Percentiles rank a stretch among this genome's conserved stretches.
phyloP scores from a whole-genome alignment of 2,329 filamentous ascomycete species.

The Paramyrothecium roridum region DNA sequence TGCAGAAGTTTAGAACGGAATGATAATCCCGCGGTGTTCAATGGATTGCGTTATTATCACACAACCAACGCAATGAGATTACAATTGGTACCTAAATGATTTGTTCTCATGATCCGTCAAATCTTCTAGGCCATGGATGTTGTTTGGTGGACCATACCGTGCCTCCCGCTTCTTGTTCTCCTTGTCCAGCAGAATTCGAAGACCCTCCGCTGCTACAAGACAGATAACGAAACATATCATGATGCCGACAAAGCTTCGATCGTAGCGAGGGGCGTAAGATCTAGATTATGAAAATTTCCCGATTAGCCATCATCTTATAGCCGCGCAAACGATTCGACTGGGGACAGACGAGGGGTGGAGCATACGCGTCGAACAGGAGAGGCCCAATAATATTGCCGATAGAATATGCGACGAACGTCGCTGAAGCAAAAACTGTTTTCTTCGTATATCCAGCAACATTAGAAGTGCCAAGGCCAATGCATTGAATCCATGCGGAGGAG shows the following conservation, averaged over 20 bases:
- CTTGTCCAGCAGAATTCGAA: slow-evolving; percentile 20
- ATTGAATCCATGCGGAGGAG: slow-evolving; percentile 23
- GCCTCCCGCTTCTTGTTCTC: slow-evolving; percentile 25
- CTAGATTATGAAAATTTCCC: not conserved
- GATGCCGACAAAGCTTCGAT: slow-evolving; percentile 25
- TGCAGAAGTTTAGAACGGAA: too few relatives aligned
- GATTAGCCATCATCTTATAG: not conserved
- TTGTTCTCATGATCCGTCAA: slow-evolving; percentile 24
- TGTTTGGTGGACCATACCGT: slow-evolving; percentile 23
- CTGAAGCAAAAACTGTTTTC: slow-evolving; percentile 23
- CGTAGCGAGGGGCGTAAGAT: slow-evolving; percentile 19
- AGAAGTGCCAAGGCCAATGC: slow-evolving; percentile 25
- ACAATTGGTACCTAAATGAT: too few relatives aligned
- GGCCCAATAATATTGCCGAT: slow-evolving; percentile 29
- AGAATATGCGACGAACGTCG: slow-evolving; percentile 28
- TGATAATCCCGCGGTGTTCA: too few relatives aligned
- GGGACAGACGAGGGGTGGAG: not conserved
- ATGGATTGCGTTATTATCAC: too few relatives aligned
- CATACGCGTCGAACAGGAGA: slow-evolving; percentile 26
- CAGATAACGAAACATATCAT: slow-evolving; percentile 25
- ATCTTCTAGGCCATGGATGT: slow-evolving; percentile 33
- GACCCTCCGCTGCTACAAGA: slow-evolving; percentile 22
- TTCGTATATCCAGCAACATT: slow-evolving; percentile 30
- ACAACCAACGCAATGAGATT: too few relatives aligned
- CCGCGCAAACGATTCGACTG: not conserved